These are phyloP conservation scores for Yamadazyma oceani DNA, from an alignment of 1,139 yeast genomes.

Conservation along the genomic window DNA sequence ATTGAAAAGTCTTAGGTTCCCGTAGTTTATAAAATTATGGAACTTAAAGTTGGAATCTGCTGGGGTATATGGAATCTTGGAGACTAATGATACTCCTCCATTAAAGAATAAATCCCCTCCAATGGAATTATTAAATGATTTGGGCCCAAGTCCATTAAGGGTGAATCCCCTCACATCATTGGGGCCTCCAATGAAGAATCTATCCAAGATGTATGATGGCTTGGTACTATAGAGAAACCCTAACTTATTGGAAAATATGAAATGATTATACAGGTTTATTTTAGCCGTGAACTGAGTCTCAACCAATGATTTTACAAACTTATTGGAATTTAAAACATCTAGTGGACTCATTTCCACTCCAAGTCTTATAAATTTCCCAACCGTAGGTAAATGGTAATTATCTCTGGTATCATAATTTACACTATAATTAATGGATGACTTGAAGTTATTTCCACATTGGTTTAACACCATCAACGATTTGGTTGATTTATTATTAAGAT, in stretches of 20 bases:
- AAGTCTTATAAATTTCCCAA: constrained; percentile 54
- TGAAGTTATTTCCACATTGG: constrained; percentile 62
- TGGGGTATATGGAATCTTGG: constrained; percentile 60
- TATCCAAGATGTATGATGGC: constrained; percentile 54
- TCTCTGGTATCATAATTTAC: constrained; percentile 58
- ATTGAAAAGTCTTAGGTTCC: constrained; percentile 44
- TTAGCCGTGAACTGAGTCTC: constrained; percentile 46
- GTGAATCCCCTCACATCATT: constrained; percentile 78
- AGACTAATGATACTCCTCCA: constrained; percentile 68
- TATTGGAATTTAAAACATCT: constrained; percentile 23
- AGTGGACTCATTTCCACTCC: constrained; percentile 61
- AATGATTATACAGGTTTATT: constrained; percentile 31
- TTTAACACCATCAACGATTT: constrained; percentile 33
- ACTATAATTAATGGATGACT: constrained; percentile 56
- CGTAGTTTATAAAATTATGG: constrained; percentile 73
- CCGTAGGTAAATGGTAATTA: constrained; percentile 52
- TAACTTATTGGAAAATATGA: constrained; percentile 43
- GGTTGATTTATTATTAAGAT: constrained; percentile 47
- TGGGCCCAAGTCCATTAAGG: constrained; percentile 85
- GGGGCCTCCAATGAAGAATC: constrained; percentile 68
- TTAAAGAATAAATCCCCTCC: constrained; percentile 83
- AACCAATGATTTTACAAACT: constrained; percentile 45
- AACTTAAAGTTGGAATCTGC: constrained; percentile 63
- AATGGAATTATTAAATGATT: constrained; percentile 54
- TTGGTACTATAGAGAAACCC: constrained; percentile 49